phyloP scores from a whole-genome alignment of 345 rosid genomes.

The Eutrema heterophyllum region DNA sequence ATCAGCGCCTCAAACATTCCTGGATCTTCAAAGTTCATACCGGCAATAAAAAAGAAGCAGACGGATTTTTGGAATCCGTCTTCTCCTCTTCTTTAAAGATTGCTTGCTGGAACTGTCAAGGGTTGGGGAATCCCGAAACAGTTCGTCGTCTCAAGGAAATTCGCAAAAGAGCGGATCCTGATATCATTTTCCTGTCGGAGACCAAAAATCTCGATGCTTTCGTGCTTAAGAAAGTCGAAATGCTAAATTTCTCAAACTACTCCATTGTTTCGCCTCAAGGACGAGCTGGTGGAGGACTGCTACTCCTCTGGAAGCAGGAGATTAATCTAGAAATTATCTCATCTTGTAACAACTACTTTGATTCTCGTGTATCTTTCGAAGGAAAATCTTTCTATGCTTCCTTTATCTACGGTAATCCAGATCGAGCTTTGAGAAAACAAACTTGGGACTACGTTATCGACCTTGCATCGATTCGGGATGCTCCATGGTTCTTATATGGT shows the following conservation, averaged over 20 bases:
- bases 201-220: background rate
- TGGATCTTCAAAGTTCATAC: too few species aligned
- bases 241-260: background rate
- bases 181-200: background rate
- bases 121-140: background rate
- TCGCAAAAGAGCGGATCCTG: too few species aligned
- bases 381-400: background rate
- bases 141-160: background rate
- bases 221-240: background rate
- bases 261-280: too few species aligned
- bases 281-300: background rate
- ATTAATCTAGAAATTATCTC: too few species aligned
- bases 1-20: too few species aligned
- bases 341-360: too few species aligned
- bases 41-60: too few species aligned
- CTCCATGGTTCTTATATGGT: background rate
- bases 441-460: background rate
- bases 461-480: background rate
- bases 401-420: background rate
- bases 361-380: background rate
- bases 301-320: background rate
- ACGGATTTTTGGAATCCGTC: too few species aligned
- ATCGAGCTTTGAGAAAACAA: rapidly evolving
- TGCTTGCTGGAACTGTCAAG: too few species aligned
- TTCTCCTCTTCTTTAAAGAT: too few species aligned